Base-by-base conservation (phyloP, 2,329 filamentous ascomycete species). In the Paramyrothecium sp. region DNA sequence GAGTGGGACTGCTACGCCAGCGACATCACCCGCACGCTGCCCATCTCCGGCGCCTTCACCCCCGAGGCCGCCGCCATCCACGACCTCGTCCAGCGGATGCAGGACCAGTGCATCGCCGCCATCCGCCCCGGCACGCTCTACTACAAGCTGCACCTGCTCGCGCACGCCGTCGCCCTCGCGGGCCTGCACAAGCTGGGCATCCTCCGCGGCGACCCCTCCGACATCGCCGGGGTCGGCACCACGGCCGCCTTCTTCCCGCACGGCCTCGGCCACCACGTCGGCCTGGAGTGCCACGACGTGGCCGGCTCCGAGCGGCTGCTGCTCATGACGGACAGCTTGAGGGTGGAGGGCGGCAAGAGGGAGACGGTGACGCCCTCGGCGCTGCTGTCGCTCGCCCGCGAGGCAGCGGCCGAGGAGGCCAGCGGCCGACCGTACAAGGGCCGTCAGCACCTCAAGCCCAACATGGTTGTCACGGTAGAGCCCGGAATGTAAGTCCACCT, bases 21-120 rank as follows among this genome's bases (percentile, higher is more conserved):
- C 57, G 94, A 98, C 72, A 87, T 98, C 26, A 98, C 95, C 0
- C 86, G 94, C 41, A 95, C 93, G 0, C 86, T 97, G 63, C 94
- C 94, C 4, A 75, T 97, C 21, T 83, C 81, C 16, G 90, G 90
- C 7, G 57, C 60, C 1, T 96, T 92, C 64, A 84, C 85, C 0
- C 71, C 80, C 16, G 89, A 94, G 69, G 88, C 88, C 1, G 81
- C 83, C 51, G 82, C 85, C 11, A 88, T 97, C 54, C 93, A 97
- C 70, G 80, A 84, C 50, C 80, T 95, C 23, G 93, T 97, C 3
- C 79, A 89, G 63, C 78, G 82, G 58, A 97, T 97, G 92, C 93
- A 97, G 73, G 78, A 82, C 8, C 81, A 86, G 55, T 92, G 89
- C 64, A 89, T 96, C 67, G 76, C 77, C 7, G 80, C 84, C 63